Evolutionary conservation across 164 flowering plant species (phyloP).

Genomic region (Liriodendron chinense): DNA sequence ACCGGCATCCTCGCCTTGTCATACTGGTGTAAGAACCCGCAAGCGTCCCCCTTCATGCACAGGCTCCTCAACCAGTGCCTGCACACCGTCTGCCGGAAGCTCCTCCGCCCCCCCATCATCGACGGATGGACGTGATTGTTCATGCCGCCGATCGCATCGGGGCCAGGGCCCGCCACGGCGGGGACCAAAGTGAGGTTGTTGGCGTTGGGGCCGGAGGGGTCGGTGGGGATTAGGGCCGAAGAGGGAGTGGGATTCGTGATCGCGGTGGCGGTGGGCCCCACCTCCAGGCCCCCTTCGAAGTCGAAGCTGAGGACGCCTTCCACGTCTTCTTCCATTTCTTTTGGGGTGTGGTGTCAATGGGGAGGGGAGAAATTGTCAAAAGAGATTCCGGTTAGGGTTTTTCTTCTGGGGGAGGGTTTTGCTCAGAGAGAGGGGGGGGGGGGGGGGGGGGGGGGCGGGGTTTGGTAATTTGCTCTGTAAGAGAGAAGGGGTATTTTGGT

Average conservation of each 20-base stretch:
- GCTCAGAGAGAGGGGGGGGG: not conserved
- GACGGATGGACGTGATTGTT: conserved; percentile 3
- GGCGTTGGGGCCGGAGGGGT: conserved; percentile 24
- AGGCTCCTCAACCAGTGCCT: conserved; percentile 97
- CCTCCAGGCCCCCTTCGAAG: conserved; percentile 93
- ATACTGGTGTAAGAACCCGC: conserved; percentile 96
- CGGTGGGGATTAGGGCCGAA: conserved; percentile 39
- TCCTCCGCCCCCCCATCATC: conserved; percentile 41
- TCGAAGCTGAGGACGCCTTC: conserved; percentile 94
- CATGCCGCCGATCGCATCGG: conserved; percentile 6
- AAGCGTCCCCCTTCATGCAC: conserved; percentile 99
- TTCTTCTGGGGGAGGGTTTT: not conserved
- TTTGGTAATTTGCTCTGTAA: too few species aligned
- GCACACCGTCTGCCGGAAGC: conserved; percentile 97
- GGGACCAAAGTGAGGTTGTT: conserved; percentile 7
- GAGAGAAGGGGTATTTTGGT: not conserved
- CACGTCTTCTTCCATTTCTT: conserved; percentile 49
- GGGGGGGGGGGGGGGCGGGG: too few species aligned
- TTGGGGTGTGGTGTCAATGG: not conserved
- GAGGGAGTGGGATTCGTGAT: conserved; percentile 44
- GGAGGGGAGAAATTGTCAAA: not conserved
- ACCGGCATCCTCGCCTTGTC: conserved; percentile 96
- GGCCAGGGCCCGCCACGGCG: conserved; percentile 10
- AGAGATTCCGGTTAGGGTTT: not conserved
- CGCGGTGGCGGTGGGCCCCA: conserved; percentile 24